phyloP scores from a whole-genome alignment of 768 basidiomycete species.

The Coprinellus aureogranulatus region DNA sequence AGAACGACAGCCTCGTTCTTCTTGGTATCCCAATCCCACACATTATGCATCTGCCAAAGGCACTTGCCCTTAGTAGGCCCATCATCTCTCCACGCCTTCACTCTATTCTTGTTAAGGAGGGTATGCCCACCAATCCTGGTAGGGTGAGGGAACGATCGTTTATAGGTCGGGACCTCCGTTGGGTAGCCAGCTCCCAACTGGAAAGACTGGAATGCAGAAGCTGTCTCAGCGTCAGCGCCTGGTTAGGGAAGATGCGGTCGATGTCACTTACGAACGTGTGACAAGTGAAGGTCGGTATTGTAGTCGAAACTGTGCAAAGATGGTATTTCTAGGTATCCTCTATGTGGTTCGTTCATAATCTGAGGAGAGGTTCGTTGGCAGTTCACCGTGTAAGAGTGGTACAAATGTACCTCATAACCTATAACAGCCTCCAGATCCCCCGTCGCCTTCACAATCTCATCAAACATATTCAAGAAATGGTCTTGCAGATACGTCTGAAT shows the following conservation, averaged over 20 bases:
- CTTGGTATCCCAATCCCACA: constrained; percentile 83
- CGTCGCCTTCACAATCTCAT: constrained; percentile 60
- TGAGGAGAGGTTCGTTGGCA: too few relatives aligned
- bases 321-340: constrained; percentile 82
- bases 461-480: constrained; percentile 77
- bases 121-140: constrained; percentile 60
- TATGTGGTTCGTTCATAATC: constrained; percentile 95
- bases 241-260: too few relatives aligned
- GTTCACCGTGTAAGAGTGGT: too few relatives aligned
- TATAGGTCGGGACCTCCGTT: constrained; percentile 74
- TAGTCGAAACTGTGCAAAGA: constrained; percentile 89
- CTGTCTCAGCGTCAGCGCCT: constrained; percentile 30
- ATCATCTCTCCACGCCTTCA: constrained; percentile 67
- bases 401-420: constrained; percentile 77
- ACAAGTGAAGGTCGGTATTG: constrained; percentile 90
- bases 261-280: constrained; percentile 62
- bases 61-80: constrained; percentile 74
- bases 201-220: constrained; percentile 85
- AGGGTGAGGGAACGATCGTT: constrained; percentile 85
- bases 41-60: constrained; percentile 88
- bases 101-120: constrained; percentile 57
- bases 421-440: constrained; percentile 76
- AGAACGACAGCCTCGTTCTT: constrained; percentile 71
- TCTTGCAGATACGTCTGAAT: constrained; percentile 84
- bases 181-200: constrained; percentile 89